Evolutionary conservation across 345 rosid species (phyloP).

Genomic region (Erucastrum elatum): DNA sequence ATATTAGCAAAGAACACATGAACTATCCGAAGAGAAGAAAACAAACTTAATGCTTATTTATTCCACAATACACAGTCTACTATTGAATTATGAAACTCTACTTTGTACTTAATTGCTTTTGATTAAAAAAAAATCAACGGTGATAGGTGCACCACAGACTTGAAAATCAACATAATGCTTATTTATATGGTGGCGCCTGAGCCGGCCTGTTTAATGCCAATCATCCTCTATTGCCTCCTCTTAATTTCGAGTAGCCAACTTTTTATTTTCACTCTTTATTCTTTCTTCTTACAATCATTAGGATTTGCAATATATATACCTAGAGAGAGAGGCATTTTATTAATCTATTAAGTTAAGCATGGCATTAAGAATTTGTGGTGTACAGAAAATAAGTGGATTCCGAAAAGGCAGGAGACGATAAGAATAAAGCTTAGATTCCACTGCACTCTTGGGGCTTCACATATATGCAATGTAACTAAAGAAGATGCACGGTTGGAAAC

Average conservation of each 20-base stretch:
- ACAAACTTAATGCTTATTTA: background rate
- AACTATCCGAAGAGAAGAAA: background rate
- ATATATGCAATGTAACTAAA: background rate
- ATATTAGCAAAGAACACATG: background rate
- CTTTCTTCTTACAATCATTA: constrained; percentile 2
- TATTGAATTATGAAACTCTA: background rate
- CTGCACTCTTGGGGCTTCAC: background rate
- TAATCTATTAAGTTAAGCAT: background rate
- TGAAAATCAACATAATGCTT: background rate
- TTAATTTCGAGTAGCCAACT: constrained; percentile 22
- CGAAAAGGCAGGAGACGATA: constrained; percentile 25
- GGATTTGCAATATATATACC: background rate
- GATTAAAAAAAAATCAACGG: constrained; percentile 25
- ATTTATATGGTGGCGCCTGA: constrained; percentile 8
- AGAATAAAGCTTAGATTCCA: background rate
- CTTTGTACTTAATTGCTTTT: constrained; percentile 21
- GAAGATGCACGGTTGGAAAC: background rate
- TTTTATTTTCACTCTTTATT: background rate
- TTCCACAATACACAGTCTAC: background rate
- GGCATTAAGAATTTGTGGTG: background rate
- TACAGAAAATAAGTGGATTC: constrained; percentile 12
- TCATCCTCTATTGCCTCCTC: constrained; percentile 11
- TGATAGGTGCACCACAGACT: constrained; percentile 26
- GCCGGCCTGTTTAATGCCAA: background rate
- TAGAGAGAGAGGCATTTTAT: background rate